phyloP scores from a whole-genome alignment of 1,284 basidiomycete genomes.

The Pisolithus thermaeus region DNA sequence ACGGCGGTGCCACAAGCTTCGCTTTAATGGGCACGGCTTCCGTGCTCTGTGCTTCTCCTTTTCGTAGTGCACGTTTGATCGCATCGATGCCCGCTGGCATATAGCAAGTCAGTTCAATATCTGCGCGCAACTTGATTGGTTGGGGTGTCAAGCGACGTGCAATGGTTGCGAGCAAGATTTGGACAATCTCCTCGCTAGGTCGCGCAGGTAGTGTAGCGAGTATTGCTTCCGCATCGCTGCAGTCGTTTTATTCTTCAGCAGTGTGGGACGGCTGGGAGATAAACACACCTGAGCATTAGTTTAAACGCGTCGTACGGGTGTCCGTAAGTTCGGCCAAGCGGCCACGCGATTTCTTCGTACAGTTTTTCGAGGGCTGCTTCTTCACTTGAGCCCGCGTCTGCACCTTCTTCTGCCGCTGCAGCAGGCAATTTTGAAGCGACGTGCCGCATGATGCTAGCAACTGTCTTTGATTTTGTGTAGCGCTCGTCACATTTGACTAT shows the following conservation, averaged over 20 bases:
- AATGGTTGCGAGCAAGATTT: slow-evolving; percentile 80
- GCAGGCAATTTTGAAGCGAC: slow-evolving; percentile 83
- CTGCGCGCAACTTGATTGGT: slow-evolving; percentile 97
- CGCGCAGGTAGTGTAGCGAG: slow-evolving; percentile 68
- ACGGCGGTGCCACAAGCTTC: slow-evolving; percentile 91
- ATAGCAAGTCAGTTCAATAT: slow-evolving; percentile 97
- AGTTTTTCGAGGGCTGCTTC: slow-evolving; percentile 76
- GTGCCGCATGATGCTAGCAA: slow-evolving; percentile 90
- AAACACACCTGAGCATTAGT: slow-evolving; percentile 80
- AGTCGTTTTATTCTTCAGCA: neutral
- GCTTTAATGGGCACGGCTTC: slow-evolving; percentile 96
- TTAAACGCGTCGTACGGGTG: slow-evolving; percentile 99
- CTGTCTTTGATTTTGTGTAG: slow-evolving; percentile 96
- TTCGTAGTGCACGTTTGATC: slow-evolving; percentile 87
- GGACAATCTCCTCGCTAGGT: slow-evolving; percentile 56
- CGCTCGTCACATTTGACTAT: slow-evolving; percentile 98
- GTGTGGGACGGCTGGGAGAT: neutral
- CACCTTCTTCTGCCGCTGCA: slow-evolving; percentile 38
- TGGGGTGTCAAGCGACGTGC: slow-evolving; percentile 95
- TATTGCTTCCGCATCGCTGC: slow-evolving; percentile 85
- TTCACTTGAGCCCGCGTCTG: slow-evolving; percentile 46
- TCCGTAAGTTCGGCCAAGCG: slow-evolving; percentile 87
- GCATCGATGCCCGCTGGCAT: slow-evolving; percentile 97
- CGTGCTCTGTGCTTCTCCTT: slow-evolving; percentile 84
- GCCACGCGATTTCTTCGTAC: slow-evolving; percentile 93